These are phyloP conservation scores for Oryza glaberrima DNA, from an alignment of 176 grass and related monocot genomes.

Conservation along the genomic window DNA sequence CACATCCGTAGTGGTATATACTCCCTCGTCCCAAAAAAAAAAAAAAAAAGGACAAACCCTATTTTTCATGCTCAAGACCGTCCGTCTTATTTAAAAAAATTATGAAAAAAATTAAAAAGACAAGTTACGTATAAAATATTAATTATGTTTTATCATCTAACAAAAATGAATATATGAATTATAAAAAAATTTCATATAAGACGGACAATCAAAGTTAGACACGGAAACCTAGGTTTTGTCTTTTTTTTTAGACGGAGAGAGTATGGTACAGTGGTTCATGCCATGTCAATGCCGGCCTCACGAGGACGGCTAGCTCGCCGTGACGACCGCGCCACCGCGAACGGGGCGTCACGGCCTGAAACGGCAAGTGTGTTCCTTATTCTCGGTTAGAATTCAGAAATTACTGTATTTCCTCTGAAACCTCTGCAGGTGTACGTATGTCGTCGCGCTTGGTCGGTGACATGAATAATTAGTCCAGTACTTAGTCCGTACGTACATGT, in stretches of 20 bases:
- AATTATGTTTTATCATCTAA: too few relatives aligned
- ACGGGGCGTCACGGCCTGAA: neutral
- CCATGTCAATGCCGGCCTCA: slow-evolving; percentile 21
- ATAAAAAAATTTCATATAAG: too few relatives aligned
- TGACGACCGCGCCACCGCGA: neutral
- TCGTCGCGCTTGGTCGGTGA: neutral
- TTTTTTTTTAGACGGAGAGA: too few relatives aligned
- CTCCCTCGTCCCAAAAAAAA: too few relatives aligned
- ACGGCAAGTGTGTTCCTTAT: neutral
- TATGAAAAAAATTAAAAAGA: too few relatives aligned
- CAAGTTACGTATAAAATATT: too few relatives aligned
- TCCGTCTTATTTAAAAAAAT: too few relatives aligned
- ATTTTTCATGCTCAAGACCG: rapidly evolving
- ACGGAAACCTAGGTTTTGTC: too few relatives aligned
- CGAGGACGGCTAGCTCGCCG: slow-evolving; percentile 21
- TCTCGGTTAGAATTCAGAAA: neutral
- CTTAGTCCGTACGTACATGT: neutral
- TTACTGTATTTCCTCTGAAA: neutral
- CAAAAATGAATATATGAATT: too few relatives aligned
- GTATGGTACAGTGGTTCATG: neutral
- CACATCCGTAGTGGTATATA: neutral
- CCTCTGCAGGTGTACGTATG: neutral
- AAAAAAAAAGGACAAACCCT: too few relatives aligned
- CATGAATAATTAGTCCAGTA: neutral
- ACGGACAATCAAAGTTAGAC: too few relatives aligned